Percentiles rank a stretch among this genome's conserved stretches.
Conservation (phyloP, 768 basidiomycete species). For the Erythrobasidium yunnanense region DNA sequence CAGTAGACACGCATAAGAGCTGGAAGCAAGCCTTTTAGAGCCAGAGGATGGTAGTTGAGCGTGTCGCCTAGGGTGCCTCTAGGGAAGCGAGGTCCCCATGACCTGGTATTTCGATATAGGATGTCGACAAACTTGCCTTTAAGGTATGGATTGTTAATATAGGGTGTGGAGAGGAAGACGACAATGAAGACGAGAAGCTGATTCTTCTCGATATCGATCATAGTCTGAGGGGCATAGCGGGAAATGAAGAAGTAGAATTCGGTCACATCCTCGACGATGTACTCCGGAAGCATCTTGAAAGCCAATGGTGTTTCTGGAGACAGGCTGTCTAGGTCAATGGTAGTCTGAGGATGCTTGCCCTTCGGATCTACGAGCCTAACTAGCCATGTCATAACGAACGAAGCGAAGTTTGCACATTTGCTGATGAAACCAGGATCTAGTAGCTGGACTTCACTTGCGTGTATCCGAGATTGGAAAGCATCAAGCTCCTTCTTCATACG, state of each 20-base stretch:
- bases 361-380: constrained; percentile 77
- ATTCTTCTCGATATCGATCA: constrained; percentile 71
- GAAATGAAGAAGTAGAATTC: constrained; percentile 77
- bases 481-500: constrained; percentile 54
- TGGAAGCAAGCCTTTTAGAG: constrained; percentile 77
- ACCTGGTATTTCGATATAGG: constrained; percentile 43
- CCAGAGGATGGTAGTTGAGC: constrained; percentile 73
- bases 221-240: constrained; percentile 61
- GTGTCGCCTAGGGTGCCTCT: constrained; percentile 66
- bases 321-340: constrained; percentile 58
- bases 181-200: constrained; percentile 77
- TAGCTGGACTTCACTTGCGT: constrained; percentile 74
- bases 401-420: constrained; percentile 69
- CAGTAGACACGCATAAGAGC: constrained; percentile 90
- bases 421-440: constrained; percentile 74
- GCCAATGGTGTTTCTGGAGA: constrained; percentile 70
- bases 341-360: constrained; percentile 60
- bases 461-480: constrained; percentile 40
- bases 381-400: constrained; percentile 85
- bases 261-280: constrained; percentile 82
- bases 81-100: constrained; percentile 52
- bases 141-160: constrained; percentile 96
- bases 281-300: constrained; percentile 84
- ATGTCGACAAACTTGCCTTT: constrained; percentile 90
- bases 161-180: constrained; percentile 90